A percentile compares a stretch with the other conserved stretches of the same genome.
phyloP scores from a whole-genome alignment of 2,329 filamentous ascomycete species.

The Penicillium sp. region DNA sequence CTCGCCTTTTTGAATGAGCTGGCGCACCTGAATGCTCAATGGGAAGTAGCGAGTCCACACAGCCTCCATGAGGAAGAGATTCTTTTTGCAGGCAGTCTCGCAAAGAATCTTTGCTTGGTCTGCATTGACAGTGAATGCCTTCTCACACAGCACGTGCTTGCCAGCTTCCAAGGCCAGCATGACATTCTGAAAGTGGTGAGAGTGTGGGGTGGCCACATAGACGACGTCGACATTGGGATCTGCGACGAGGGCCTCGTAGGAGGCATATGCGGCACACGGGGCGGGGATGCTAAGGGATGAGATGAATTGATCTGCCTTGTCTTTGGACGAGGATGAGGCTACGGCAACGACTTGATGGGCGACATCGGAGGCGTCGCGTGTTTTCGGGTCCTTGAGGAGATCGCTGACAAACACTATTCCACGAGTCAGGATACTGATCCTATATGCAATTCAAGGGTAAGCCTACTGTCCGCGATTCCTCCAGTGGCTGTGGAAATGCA shows the following conservation, averaged over 20 bases:
- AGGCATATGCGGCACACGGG: slow-evolving; percentile 70
- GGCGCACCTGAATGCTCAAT: slow-evolving; percentile 66
- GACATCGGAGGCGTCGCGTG: slow-evolving; percentile 68
- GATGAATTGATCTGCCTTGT: slow-evolving; percentile 70
- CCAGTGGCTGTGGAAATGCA: slow-evolving; percentile 40
- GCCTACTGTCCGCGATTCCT: slow-evolving; percentile 42
- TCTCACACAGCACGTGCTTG: slow-evolving; percentile 88
- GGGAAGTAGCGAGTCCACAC: slow-evolving; percentile 92
- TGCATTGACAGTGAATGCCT: slow-evolving; percentile 82
- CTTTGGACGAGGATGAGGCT: slow-evolving; percentile 70
- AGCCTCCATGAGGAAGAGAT: slow-evolving; percentile 77
- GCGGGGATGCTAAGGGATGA: slow-evolving; percentile 65
- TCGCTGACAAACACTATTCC: slow-evolving; percentile 66
- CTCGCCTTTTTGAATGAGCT: slow-evolving; percentile 56
- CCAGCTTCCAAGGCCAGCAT: slow-evolving; percentile 79
- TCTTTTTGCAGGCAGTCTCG: slow-evolving; percentile 68
- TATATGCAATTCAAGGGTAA: neutral
- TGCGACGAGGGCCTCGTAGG: slow-evolving; percentile 75
- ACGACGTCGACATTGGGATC: slow-evolving; percentile 79
- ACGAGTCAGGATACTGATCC: neutral
- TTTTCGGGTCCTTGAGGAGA: slow-evolving; percentile 68
- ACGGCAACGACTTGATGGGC: slow-evolving; percentile 75
- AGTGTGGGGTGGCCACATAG: slow-evolving; percentile 87
- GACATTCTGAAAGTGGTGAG: slow-evolving; percentile 87
- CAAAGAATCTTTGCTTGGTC: slow-evolving; percentile 70